Conservation (phyloP, 805 yeast species). For the Candida silvatica region DNA sequence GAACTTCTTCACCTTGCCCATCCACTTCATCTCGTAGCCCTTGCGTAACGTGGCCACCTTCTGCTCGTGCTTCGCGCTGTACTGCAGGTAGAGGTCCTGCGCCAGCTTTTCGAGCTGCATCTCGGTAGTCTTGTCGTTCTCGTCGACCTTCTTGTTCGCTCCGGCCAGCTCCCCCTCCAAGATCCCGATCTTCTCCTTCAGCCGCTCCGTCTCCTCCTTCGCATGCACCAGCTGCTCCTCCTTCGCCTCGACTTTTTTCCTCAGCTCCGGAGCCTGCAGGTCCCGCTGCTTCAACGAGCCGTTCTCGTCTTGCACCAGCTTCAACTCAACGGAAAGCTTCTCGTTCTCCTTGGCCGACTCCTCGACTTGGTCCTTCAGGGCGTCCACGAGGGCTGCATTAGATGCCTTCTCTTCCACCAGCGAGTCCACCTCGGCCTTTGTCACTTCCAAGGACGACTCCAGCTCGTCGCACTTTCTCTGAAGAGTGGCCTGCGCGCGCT, state of each 20-base stretch:
- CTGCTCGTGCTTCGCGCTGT: constrained; percentile 68
- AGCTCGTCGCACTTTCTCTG: neutral
- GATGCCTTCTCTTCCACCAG: constrained; percentile 2
- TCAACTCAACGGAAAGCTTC: neutral
- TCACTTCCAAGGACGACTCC: constrained; percentile 3
- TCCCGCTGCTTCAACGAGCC: neutral
- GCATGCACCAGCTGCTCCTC: constrained; percentile 2
- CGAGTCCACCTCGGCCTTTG: constrained; percentile 6
- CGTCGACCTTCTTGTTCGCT: constrained; percentile 17
- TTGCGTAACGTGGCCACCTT: constrained; percentile 56
- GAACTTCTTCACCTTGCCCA: constrained; percentile 28
- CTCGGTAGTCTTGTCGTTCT: constrained; percentile 41
- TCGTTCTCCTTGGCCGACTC: neutral
- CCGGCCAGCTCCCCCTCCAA: constrained; percentile 14
- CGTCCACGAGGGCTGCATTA: neutral
- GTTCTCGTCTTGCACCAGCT: no score
- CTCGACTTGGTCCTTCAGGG: neutral
- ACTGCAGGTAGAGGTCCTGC: constrained; percentile 62
- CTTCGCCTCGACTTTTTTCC: constrained; percentile 10
- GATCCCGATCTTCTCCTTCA: constrained; percentile 3
- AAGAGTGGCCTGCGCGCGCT: neutral
- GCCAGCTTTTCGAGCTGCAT: constrained; percentile 54
- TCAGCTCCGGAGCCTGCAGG: constrained; percentile 15
- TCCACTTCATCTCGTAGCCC: constrained; percentile 48
- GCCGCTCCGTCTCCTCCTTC: neutral